phyloP scores from a whole-genome alignment of 2,329 filamentous ascomycete genomes.

The Sarocladium kiliense region DNA sequence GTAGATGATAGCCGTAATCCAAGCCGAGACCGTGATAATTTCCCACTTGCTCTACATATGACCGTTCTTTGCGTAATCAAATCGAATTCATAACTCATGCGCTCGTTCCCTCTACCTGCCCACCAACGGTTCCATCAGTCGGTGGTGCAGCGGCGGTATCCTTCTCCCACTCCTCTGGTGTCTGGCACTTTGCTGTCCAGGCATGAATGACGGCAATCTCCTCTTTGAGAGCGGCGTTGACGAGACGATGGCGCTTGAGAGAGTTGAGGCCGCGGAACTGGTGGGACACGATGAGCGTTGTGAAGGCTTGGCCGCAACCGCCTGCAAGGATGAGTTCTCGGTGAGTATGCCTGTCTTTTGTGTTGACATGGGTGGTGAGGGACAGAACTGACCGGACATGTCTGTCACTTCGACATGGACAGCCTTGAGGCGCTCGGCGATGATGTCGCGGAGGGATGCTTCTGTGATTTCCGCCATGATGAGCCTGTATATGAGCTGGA shows the following conservation, averaged over 20 bases:
- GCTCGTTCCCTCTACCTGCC: constrained; percentile 32
- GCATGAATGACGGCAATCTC: constrained; percentile 91
- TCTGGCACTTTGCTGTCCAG: constrained; percentile 92
- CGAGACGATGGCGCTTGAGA: constrained; percentile 78
- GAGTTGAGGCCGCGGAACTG: constrained; percentile 68
- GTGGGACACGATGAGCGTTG: constrained; percentile 56
- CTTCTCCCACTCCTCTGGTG: constrained; percentile 81
- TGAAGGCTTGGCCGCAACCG: constrained; percentile 58
- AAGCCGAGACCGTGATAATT: neutral
- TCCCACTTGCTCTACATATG: neutral
- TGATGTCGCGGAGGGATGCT: constrained; percentile 60
- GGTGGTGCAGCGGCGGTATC: constrained; percentile 41
- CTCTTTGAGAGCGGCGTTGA: constrained; percentile 76
- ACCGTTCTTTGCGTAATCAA: too few relatives aligned
- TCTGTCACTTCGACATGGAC: constrained; percentile 83
- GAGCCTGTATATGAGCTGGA: constrained; percentile 3
- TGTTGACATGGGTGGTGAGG: neutral
- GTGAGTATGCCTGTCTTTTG: constrained; percentile 4
- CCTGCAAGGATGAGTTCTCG: constrained; percentile 29
- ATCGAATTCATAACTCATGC: too few relatives aligned
- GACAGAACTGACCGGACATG: constrained; percentile 67
- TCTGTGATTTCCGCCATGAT: constrained; percentile 64
- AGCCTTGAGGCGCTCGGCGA: constrained; percentile 66
- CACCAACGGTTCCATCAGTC: constrained; percentile 37
- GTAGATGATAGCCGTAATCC: neutral